These are phyloP conservation scores for Pythium aristosporum DNA, from an alignment of 352 stramenopile species.

Conservation along the genomic window DNA sequence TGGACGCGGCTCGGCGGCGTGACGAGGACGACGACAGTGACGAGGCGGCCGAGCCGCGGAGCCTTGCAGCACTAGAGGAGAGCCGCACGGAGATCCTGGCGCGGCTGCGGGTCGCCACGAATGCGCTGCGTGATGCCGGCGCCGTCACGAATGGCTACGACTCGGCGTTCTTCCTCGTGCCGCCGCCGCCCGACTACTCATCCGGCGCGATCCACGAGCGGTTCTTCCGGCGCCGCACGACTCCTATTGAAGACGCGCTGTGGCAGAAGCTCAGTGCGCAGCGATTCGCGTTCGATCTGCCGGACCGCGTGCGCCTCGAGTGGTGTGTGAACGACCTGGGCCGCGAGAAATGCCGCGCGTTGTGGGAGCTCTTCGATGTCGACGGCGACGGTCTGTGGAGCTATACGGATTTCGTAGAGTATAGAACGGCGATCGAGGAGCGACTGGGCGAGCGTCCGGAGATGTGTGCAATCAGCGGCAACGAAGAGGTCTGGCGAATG, in stretches of 20 bases:
- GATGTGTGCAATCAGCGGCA: constrained; percentile 35
- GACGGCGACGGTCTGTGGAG: constrained; percentile 55
- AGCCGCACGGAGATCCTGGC: constrained; percentile 35
- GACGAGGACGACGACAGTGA: constrained; percentile 15
- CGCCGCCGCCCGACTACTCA: constrained; percentile 21
- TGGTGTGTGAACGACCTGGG: constrained; percentile 48
- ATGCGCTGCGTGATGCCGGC: constrained; percentile 46
- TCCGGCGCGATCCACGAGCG: constrained; percentile 17
- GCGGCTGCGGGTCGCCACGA: constrained; percentile 37
- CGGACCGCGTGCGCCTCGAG: constrained; percentile 30
- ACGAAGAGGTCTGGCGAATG: constrained; percentile 60
- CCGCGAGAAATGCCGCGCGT: constrained; percentile 40
- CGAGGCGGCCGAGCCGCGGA: constrained; percentile 10
- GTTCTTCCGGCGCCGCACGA: constrained; percentile 38
- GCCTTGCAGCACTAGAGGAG: constrained; percentile 38
- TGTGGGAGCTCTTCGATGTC: constrained; percentile 58
- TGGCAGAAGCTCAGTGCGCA: constrained; percentile 24
- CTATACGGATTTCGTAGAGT: constrained; percentile 63
- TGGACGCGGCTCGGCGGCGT: background rate
- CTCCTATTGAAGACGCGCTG: constrained; percentile 16
- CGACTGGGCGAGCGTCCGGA: constrained; percentile 15
- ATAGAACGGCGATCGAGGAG: constrained; percentile 41
- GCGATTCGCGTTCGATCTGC: constrained; percentile 51
- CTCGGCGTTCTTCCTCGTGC: constrained; percentile 52
- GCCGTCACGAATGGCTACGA: constrained; percentile 53